phyloP scores from a whole-genome alignment of 257 asterid genomes.

The Rauvolfia tetraphylla region DNA sequence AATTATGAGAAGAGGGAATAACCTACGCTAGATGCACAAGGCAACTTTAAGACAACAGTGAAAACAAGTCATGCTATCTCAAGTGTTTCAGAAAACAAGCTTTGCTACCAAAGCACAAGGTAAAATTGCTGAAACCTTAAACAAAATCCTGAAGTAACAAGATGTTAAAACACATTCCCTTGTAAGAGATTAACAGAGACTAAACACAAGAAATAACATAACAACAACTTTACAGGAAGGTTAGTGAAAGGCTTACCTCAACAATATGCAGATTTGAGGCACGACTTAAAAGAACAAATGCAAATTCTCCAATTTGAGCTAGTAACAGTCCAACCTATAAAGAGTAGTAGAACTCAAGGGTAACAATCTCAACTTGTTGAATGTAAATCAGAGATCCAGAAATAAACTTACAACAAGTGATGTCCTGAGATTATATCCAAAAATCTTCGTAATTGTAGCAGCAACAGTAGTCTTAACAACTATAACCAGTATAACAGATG shows the following conservation, averaged over 20 bases:
- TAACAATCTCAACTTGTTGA: slow-evolving; percentile 12
- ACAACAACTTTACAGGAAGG: background rate
- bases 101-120: background rate
- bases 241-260: slow-evolving; percentile 51
- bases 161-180: background rate
- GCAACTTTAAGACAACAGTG: background rate
- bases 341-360: slow-evolving; percentile 4
- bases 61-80: background rate
- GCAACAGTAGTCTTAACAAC: slow-evolving; percentile 79
- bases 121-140: background rate
- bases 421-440: slow-evolving; percentile 72
- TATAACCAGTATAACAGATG: slow-evolving; percentile 82
- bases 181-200: background rate
- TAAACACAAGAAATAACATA: background rate
- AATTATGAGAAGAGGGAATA: background rate
- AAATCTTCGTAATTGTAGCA: slow-evolving; percentile 61
- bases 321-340: slow-evolving; percentile 79
- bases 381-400: slow-evolving; percentile 10
- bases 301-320: slow-evolving; percentile 97
- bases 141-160: background rate
- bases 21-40: background rate
- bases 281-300: slow-evolving; percentile 90
- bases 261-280: slow-evolving; percentile 82
- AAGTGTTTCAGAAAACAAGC: background rate
- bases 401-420: slow-evolving; percentile 61